Percentiles rank a stretch among this genome's conserved stretches.
Conservation (phyloP, 148 eudicot species). For the Nyssa sinensis region DNA sequence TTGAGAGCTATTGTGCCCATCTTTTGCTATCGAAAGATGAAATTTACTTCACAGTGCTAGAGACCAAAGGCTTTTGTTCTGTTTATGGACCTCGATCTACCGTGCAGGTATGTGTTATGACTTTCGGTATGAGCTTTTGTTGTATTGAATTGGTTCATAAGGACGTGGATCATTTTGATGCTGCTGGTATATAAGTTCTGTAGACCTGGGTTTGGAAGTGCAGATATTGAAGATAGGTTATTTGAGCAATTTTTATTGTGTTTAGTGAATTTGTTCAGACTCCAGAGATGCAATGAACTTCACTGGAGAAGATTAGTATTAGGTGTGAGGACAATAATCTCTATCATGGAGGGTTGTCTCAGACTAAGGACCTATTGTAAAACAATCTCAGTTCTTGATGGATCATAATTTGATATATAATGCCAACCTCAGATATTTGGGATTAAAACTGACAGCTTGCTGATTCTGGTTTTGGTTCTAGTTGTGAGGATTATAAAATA, state of each 20-base stretch:
- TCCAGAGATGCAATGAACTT: not conserved
- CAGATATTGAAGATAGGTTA: not conserved
- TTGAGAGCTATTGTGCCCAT: conserved; percentile 95
- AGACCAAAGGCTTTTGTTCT: conserved; percentile 55
- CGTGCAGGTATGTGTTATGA: conserved; percentile 53
- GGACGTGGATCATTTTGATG: not conserved
- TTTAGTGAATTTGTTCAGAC: not conserved
- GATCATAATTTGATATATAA: not conserved
- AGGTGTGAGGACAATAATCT: not conserved
- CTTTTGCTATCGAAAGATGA: conserved; percentile 83
- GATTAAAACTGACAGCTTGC: not conserved
- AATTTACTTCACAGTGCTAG: conserved; percentile 69
- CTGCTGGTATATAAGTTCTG: not conserved
- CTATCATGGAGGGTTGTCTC: too few species aligned
- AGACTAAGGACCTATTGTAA: not conserved
- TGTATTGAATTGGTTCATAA: not conserved
- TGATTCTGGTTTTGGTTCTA: not conserved
- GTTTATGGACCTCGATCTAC: conserved; percentile 79
- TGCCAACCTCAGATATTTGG: not conserved
- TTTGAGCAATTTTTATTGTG: not conserved
- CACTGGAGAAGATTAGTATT: not conserved
- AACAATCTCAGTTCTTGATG: not conserved
- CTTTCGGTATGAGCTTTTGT: not conserved
- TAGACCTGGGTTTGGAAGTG: not conserved
- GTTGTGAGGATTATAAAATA: conserved; percentile 8